These are phyloP conservation scores for Aspergillus panamensis DNA, from an alignment of 495 filamentous ascomycete genomes.

Conservation along the genomic window DNA sequence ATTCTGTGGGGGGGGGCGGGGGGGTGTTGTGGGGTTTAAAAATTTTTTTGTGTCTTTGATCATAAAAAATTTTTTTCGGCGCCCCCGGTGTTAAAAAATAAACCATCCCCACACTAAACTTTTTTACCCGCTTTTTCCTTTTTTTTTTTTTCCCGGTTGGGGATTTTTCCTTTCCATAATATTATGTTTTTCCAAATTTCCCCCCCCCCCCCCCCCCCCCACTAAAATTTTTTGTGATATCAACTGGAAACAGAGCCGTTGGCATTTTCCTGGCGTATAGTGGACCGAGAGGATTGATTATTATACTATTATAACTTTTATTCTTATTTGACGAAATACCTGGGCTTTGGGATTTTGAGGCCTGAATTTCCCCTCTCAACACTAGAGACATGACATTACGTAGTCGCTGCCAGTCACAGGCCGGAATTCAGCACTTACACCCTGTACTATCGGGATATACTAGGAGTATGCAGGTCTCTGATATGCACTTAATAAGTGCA, in stretches of 20 bases:
- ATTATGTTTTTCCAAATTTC: background rate
- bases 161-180: slow-evolving; percentile 13
- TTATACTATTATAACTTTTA: background rate
- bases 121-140: slow-evolving; percentile 5
- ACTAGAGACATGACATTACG: slow-evolving; percentile 19
- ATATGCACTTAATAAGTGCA: background rate
- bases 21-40: no score
- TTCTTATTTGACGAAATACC: slow-evolving; percentile 4
- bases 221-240: slow-evolving; percentile 17
- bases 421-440: background rate
- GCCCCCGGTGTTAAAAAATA: no score
- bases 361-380: slow-evolving; percentile 1
- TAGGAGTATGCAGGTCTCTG: background rate
- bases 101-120: no score
- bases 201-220: background rate
- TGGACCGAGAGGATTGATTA: slow-evolving; percentile 16
- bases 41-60: no score
- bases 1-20: no score
- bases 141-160: slow-evolving; percentile 13
- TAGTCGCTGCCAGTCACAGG: background rate
- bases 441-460: background rate
- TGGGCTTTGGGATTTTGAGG: background rate
- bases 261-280: slow-evolving; percentile 28
- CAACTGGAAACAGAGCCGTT: slow-evolving; percentile 21
- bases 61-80: no score